Conservation (phyloP, 2,329 filamentous ascomycete species). For the Cladosporium sp. region DNA sequence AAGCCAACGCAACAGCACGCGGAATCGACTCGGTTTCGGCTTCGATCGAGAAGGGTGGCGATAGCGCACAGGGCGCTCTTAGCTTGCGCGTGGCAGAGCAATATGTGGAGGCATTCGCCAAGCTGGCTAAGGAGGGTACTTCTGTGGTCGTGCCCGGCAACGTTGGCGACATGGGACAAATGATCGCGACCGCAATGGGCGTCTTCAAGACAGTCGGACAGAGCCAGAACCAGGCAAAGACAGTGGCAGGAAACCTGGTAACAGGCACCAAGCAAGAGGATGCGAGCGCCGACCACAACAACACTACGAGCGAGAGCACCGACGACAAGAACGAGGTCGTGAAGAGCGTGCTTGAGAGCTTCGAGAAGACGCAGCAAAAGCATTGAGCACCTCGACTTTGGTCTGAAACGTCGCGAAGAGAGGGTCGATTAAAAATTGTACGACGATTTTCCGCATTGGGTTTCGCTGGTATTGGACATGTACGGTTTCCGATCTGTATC, state of each 20-base stretch:
- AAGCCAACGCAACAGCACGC: conserved; percentile 78
- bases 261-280: conserved; percentile 10
- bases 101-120: conserved; percentile 92
- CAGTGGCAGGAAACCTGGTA: conserved; percentile 55
- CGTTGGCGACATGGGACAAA: conserved; percentile 90
- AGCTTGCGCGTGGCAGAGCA: conserved; percentile 92
- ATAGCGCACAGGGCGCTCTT: conserved; percentile 77
- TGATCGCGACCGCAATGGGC: conserved; percentile 94
- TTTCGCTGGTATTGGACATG: background rate
- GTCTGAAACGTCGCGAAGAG: background rate
- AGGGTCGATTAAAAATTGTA: background rate
- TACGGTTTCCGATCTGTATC: background rate
- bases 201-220: conserved; percentile 93
- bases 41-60: conserved; percentile 68
- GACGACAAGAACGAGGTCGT: conserved; percentile 35
- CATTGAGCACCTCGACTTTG: conserved; percentile 29
- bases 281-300: background rate
- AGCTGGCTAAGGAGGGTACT: conserved; percentile 92
- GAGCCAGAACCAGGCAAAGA: conserved; percentile 73
- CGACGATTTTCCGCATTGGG: background rate
- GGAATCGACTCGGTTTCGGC: conserved; percentile 85
- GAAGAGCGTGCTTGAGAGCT: conserved; percentile 42
- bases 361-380: conserved; percentile 39
- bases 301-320: conserved; percentile 17
- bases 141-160: conserved; percentile 95